phyloP scores from a whole-genome alignment of 768 basidiomycete species.

The Panaeolus papilionaceus region DNA sequence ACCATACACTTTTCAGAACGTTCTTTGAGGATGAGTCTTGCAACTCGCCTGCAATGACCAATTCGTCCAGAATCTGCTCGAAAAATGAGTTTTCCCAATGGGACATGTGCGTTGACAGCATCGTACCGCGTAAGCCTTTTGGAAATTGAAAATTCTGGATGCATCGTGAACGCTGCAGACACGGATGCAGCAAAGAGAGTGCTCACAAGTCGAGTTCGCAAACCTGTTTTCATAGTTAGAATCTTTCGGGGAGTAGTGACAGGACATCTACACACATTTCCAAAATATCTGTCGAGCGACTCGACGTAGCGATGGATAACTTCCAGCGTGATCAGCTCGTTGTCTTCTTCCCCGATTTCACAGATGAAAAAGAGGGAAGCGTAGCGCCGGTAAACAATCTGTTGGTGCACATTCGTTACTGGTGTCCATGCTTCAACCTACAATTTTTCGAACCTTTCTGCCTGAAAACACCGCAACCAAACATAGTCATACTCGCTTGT shows the following conservation, averaged over 20 bases:
- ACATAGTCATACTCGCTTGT: neutral
- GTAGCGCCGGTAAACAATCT: slow-evolving; percentile 95
- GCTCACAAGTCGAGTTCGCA: slow-evolving; percentile 92
- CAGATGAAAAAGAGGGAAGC: slow-evolving; percentile 96
- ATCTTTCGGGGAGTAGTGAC: too few species aligned
- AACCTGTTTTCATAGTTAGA: slow-evolving; percentile 61
- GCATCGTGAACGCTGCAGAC: neutral
- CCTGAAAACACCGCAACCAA: slow-evolving; percentile 26
- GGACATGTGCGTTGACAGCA: slow-evolving; percentile 11
- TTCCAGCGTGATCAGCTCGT: slow-evolving; percentile 91
- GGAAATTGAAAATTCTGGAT: slow-evolving; percentile 93
- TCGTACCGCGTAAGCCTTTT: slow-evolving; percentile 87
- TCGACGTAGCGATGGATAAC: slow-evolving; percentile 95
- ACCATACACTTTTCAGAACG: slow-evolving; percentile 47
- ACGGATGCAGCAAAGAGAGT: neutral
- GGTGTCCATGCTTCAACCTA: neutral
- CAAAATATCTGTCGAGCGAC: slow-evolving; percentile 88
- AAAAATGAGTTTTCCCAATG: neutral
- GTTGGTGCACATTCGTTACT: neutral
- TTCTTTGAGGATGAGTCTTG: slow-evolving; percentile 88
- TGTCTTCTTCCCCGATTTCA: slow-evolving; percentile 83
- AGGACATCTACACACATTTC: slow-evolving; percentile 64
- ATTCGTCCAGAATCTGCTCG: slow-evolving; percentile 83
- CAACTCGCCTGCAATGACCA: slow-evolving; percentile 92
- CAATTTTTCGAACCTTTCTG: slow-evolving; percentile 32